Evolutionary conservation across 345 rosid genomes (phyloP).

Genomic region (Euclidium syriacum): DNA sequence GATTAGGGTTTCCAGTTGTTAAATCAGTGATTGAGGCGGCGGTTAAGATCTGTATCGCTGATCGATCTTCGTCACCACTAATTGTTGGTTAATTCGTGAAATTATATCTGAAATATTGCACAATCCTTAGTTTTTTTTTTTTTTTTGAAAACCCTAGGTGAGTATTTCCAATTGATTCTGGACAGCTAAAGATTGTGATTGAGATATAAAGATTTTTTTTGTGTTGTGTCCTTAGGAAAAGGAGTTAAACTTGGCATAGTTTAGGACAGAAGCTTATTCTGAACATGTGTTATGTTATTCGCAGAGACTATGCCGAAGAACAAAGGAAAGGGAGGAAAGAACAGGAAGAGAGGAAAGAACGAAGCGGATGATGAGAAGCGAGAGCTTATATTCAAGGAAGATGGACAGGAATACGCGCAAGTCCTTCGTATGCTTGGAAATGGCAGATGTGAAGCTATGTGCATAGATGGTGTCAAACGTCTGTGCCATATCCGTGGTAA

Average conservation of each 20-base stretch:
- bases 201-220: not conserved
- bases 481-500: slow-evolving; percentile 75
- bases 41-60: not conserved
- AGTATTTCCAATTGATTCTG: not conserved
- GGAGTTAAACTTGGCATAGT: not conserved
- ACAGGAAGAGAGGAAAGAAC: slow-evolving; percentile 83
- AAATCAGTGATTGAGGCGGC: not conserved
- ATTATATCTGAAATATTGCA: not conserved
- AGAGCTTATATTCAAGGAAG: slow-evolving; percentile 74
- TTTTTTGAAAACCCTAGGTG: not conserved
- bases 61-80: not conserved
- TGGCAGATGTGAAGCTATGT: slow-evolving; percentile 66
- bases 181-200: not conserved
- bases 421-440: slow-evolving; percentile 74
- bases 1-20: slow-evolving; percentile 12
- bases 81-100: not conserved
- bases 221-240: not conserved
- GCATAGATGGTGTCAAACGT: slow-evolving; percentile 60
- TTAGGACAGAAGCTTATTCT: not conserved
- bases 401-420: slow-evolving; percentile 70
- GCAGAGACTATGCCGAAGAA: slow-evolving; percentile 62
- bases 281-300: not conserved
- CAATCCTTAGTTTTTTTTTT: not conserved
- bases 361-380: slow-evolving; percentile 76
- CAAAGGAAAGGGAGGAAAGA: slow-evolving; percentile 89